Conservation (phyloP, 2,329 filamentous ascomycete species). For the Lasiodiplodia gonubiensis region DNA sequence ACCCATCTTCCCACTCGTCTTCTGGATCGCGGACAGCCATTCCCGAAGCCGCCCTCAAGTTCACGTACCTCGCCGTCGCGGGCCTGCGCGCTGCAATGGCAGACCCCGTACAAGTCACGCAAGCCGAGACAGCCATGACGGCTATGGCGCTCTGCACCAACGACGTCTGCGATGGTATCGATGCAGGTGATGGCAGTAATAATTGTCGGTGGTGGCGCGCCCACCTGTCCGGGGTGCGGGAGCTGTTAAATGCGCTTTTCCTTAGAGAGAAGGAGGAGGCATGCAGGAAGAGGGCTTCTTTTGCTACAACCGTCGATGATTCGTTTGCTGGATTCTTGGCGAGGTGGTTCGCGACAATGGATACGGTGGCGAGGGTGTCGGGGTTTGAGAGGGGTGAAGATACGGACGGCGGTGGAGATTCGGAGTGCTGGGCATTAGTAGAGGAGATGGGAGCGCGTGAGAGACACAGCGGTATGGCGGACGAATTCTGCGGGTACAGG, state of each 20-base stretch:
- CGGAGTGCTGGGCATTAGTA: neutral
- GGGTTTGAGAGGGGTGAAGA: neutral
- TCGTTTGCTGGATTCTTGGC: slow-evolving; percentile 1
- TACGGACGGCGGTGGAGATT: neutral
- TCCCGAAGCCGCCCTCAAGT: no score
- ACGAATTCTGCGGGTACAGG: neutral
- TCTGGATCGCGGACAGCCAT: no score
- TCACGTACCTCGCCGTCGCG: no score
- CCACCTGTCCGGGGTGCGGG: neutral
- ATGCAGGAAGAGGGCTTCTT: no score
- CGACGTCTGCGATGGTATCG: neutral
- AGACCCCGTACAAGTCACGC: neutral
- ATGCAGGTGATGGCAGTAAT: no score
- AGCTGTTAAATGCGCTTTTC: neutral
- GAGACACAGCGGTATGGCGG: neutral
- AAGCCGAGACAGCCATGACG: slow-evolving; percentile 1
- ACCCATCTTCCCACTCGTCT: no score
- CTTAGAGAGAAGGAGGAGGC: neutral
- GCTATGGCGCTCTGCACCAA: slow-evolving; percentile 5
- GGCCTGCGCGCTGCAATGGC: neutral
- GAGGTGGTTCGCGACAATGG: neutral
- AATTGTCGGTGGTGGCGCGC: no score
- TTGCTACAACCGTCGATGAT: neutral
- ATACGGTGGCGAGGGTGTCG: neutral
- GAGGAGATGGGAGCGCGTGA: neutral